Percentiles rank a stretch among this genome's conserved stretches.
phyloP scores from a whole-genome alignment of 2,329 filamentous ascomycete genomes.

The Monosporascus cannonballus region DNA sequence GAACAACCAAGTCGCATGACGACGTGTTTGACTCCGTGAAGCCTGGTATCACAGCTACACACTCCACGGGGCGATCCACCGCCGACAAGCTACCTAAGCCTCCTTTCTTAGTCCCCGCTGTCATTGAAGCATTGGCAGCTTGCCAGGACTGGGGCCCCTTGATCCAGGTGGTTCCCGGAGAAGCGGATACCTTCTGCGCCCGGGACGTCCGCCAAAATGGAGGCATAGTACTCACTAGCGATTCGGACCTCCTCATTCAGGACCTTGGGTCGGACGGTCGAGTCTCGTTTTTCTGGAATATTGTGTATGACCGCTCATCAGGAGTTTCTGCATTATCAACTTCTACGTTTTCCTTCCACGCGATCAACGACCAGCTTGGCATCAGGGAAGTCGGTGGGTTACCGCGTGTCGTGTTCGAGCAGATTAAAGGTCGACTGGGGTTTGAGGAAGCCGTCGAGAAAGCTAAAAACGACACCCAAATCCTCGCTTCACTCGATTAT shows the following conservation, averaged over 20 bases:
- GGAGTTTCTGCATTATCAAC: conserved; percentile 17
- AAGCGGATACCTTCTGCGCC: conserved; percentile 81
- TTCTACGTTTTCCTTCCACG: conserved; percentile 29
- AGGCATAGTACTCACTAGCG: conserved; percentile 66
- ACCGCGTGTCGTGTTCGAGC: conserved; percentile 26
- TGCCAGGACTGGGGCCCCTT: conserved; percentile 35
- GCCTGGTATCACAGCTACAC: conserved; percentile 8
- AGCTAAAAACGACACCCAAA: conserved; percentile 7
- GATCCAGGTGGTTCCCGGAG: conserved; percentile 64
- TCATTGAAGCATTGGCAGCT: conserved; percentile 62
- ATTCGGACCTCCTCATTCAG: conserved; percentile 79
- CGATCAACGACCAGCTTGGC: conserved; percentile 16
- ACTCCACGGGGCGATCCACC: background rate
- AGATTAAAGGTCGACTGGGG: conserved; percentile 2
- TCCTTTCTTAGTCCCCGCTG: conserved; percentile 70
- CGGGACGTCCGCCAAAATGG: conserved; percentile 47
- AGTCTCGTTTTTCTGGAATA: conserved; percentile 63
- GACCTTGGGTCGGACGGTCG: conserved; percentile 56
- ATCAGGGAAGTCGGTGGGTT: conserved; percentile 22
- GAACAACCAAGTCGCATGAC: conserved; percentile 16
- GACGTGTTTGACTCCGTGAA: conserved; percentile 8
- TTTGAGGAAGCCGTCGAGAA: conserved; percentile 15
- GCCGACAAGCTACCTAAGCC: conserved; percentile 32
- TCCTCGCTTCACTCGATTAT: conserved; percentile 9
- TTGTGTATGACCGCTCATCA: conserved; percentile 31